Base-by-base conservation (phyloP, 108 stramenopile species). In the Cyclotella cryptica region DNA sequence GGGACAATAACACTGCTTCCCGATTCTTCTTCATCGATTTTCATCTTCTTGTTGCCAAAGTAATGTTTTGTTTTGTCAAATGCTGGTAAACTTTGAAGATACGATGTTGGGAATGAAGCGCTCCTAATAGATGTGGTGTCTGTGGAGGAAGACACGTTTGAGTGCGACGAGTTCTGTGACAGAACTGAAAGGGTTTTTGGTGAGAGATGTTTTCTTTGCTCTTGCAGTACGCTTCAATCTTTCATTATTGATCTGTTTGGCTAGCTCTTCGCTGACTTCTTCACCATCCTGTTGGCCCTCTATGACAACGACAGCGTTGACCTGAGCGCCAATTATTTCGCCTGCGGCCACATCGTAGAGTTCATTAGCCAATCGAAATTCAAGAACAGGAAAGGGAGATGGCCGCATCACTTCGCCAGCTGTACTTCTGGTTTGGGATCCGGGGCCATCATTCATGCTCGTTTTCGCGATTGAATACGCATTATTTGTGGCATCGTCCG, bases 281-380 rank as follows among this genome's bases (percentile, higher is more conserved):
- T 54, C 43, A 9, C 73, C 55, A 21, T 77, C 45, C 30, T 66
- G 65, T 44, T 19, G 54, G 42, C 57, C 72, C 41, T 74, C 83
- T 15, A 64, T 61, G 5, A 78, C 9, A 35, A 77, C 75, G 28
- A 71, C 81, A n/a, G 62, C 75, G 18, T 66, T 67, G 19, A 93
- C 62, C 21, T 83, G 57, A 9, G 89, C 86, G 46, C 87, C 83
- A 22, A 91, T 86, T 43, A 93, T 91, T 81, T 90, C 92, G 21
- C 87, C 87, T 3, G 83, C 84, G 0, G 27, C 10, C 0, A 57
- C 44, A 27, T 40, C 40, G 45, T 87, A 67, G 46, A 90, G 59
- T 44, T 72, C 70, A 71, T 94, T 94, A 26, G 80, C 71, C 14
- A 94, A 42, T 30, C 93, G 85, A 77, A 94, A 94, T 74, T 91